Evolutionary conservation across 116 monocot species (phyloP).

Genomic region (Phalaenopsis hybrid): DNA sequence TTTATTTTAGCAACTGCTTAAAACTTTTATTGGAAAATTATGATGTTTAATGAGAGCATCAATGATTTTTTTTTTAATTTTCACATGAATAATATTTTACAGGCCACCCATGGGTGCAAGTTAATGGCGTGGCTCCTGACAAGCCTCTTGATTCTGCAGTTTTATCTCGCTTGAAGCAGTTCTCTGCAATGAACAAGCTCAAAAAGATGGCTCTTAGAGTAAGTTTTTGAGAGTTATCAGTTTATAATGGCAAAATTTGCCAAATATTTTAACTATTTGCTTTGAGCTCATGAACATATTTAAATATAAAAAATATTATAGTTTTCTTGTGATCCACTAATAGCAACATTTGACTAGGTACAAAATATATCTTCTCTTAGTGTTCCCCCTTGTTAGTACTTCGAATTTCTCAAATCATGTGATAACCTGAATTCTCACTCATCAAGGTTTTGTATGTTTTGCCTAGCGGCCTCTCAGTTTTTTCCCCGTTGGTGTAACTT

Average conservation of each 20-base stretch:
- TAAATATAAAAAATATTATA: not conserved
- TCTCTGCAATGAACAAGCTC: conserved; percentile 41
- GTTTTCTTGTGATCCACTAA: not conserved
- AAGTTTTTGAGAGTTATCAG: not conserved
- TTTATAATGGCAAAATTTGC: conserved; percentile 1
- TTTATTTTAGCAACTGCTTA: not conserved
- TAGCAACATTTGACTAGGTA: not conserved
- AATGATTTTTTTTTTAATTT: not conserved
- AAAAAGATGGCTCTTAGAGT: conserved; percentile 41
- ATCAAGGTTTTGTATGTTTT: too few species aligned
- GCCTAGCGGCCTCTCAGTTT: too few species aligned
- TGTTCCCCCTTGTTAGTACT: not conserved
- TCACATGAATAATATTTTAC: conserved; percentile 1
- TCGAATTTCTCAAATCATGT: not conserved
- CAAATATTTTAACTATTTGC: not conserved
- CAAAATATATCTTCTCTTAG: not conserved
- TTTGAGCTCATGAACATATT: not conserved
- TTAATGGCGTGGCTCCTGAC: conserved; percentile 29
- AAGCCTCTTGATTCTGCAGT: conserved; percentile 47
- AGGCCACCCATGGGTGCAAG: conserved; percentile 41
- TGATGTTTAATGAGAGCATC: not conserved
- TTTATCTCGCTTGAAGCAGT: conserved; percentile 35
- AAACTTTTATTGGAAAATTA: not conserved
- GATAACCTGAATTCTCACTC: too few species aligned
- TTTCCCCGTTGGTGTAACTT: too few species aligned